phyloP scores from a whole-genome alignment of 352 stramenopile species.

The Phytophthora megakarya region DNA sequence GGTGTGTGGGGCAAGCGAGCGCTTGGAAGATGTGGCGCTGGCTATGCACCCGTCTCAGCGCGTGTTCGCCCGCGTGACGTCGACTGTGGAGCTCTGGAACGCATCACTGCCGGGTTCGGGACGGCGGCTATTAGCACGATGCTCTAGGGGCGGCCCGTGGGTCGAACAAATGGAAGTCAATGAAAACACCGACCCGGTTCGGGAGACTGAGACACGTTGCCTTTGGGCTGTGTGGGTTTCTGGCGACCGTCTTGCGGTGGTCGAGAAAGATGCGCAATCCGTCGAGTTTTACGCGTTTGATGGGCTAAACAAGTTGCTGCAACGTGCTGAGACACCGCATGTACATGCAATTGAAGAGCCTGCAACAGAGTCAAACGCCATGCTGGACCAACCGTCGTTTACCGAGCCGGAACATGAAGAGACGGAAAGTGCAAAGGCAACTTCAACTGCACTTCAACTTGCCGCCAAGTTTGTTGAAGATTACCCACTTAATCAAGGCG shows the following conservation, averaged over 20 bases:
- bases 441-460: slow-evolving; percentile 29
- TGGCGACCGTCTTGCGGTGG: slow-evolving; percentile 63
- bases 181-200: neutral
- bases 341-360: slow-evolving; percentile 1
- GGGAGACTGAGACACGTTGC: slow-evolving; percentile 31
- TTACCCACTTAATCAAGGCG: slow-evolving; percentile 67
- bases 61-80: slow-evolving; percentile 66
- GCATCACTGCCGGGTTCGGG: slow-evolving; percentile 32
- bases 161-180: slow-evolving; percentile 19
- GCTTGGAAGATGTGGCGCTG: slow-evolving; percentile 48
- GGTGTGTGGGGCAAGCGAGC: slow-evolving; percentile 31
- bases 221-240: slow-evolving; percentile 62
- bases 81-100: slow-evolving; percentile 55
- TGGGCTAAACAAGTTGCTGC: slow-evolving; percentile 41
- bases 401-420: slow-evolving; percentile 19
- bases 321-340: slow-evolving; percentile 12
- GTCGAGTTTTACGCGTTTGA: slow-evolving; percentile 81
- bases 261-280: slow-evolving; percentile 56
- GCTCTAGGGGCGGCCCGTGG: slow-evolving; percentile 38
- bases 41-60: slow-evolving; percentile 55
- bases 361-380: slow-evolving; percentile 8
- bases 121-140: slow-evolving; percentile 45
- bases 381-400: slow-evolving; percentile 32
- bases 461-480: slow-evolving; percentile 48
- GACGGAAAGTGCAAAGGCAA: slow-evolving; percentile 11